Conservation (phyloP, 108 stramenopile species). For the Nitzschia putrida region DNA sequence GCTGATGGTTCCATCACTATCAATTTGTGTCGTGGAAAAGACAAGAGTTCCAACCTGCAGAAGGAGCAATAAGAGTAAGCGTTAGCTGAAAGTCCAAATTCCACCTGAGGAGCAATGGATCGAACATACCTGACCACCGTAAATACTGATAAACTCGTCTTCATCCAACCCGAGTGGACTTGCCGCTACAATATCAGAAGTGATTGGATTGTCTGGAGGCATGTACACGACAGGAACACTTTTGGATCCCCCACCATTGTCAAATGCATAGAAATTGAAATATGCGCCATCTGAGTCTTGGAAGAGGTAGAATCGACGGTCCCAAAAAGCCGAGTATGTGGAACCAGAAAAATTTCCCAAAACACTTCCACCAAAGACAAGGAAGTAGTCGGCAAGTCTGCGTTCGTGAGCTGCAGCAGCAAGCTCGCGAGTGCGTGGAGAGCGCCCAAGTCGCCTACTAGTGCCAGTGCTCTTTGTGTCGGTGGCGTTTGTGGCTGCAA, state of each 20-base stretch:
- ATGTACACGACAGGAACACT: slow-evolving; percentile 35
- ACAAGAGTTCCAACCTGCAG: slow-evolving; percentile 1
- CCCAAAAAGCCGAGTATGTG: slow-evolving; percentile 23
- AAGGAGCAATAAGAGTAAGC: not conserved
- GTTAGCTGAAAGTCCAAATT: not conserved
- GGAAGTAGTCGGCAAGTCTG: slow-evolving; percentile 23
- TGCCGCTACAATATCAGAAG: slow-evolving; percentile 5
- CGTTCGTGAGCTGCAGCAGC: not conserved
- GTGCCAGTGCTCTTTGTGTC: not conserved
- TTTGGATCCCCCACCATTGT: slow-evolving; percentile 14
- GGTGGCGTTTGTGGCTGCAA: not conserved
- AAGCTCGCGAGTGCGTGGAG: not conserved
- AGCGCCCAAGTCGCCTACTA: not conserved
- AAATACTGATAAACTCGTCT: slow-evolving; percentile 3
- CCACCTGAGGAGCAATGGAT: not conserved
- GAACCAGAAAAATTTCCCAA: slow-evolving; percentile 12
- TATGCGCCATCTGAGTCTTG: not conserved
- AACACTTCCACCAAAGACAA: slow-evolving; percentile 22
- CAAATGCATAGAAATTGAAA: slow-evolving; percentile 19
- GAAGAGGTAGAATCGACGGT: slow-evolving; percentile 19
- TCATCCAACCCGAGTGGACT: slow-evolving; percentile 6
- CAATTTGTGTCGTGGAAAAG: not conserved
- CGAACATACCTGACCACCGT: not conserved
- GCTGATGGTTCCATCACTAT: not conserved
- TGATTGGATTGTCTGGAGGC: slow-evolving; percentile 16